A percentile compares a stretch with the other conserved stretches of the same genome.
phyloP scores from a whole-genome alignment of 306 rosid genomes.

The Pueraria montana region DNA sequence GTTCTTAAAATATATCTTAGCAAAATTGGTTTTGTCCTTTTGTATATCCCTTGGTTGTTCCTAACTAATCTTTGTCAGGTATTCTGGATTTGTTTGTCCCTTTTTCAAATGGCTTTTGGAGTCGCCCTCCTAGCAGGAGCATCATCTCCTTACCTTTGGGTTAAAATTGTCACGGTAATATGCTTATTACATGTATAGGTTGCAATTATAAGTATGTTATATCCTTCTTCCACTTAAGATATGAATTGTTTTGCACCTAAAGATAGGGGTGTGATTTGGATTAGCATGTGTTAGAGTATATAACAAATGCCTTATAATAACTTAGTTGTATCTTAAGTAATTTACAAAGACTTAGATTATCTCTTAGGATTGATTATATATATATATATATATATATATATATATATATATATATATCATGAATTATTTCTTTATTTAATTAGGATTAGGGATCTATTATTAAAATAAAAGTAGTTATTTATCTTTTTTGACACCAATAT shows the following conservation, averaged over 20 bases:
- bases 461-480: too few relatives aligned
- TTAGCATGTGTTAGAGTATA: neutral
- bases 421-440: neutral
- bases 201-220: too few relatives aligned
- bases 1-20: neutral
- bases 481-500: neutral
- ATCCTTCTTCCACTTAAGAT: too few relatives aligned
- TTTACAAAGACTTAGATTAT: neutral
- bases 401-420: neutral
- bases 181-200: neutral
- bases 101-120: conserved; percentile 24
- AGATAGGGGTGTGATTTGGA: neutral
- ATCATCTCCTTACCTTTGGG: conserved; percentile 67
- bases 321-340: neutral
- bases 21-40: neutral
- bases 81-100: conserved; percentile 75
- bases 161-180: conserved; percentile 75
- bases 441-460: neutral
- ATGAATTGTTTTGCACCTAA: too few relatives aligned
- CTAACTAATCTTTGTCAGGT: conserved; percentile 61
- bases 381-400: too few relatives aligned
- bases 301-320: neutral
- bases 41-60: neutral
- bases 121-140: conserved; percentile 67
- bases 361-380: neutral